phyloP scores from a whole-genome alignment of 371 early-diverging fungal genomes.

The Syncephalis plumigaleata region DNA sequence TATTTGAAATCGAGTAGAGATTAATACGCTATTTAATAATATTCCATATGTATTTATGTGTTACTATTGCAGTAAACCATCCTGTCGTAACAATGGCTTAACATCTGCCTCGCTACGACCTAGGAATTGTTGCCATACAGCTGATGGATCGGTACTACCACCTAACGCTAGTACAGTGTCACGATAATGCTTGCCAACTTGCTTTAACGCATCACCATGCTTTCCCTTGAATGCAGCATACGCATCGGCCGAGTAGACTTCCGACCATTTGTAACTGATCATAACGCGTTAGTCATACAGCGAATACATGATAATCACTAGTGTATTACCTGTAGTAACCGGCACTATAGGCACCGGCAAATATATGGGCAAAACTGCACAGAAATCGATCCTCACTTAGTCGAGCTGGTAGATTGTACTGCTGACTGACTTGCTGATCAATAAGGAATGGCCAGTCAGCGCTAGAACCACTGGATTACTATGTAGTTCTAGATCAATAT shows the following conservation, averaged over 20 bases:
- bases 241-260: constrained; percentile 47
- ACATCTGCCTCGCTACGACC: constrained; percentile 33
- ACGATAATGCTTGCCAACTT: constrained; percentile 33
- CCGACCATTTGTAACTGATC: constrained; percentile 42
- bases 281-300: not conserved
- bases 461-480: constrained; percentile 10
- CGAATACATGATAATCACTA: not conserved
- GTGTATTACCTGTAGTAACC: constrained; percentile 44
- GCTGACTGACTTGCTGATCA: constrained; percentile 29
- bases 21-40: no score
- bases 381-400: constrained; percentile 35
- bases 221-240: constrained; percentile 46
- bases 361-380: constrained; percentile 43
- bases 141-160: constrained; percentile 34
- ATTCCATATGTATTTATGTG: no score
- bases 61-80: constrained; percentile 15
- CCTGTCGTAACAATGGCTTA: constrained; percentile 33
- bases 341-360: constrained; percentile 41
- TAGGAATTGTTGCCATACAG: constrained; percentile 37
- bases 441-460: constrained; percentile 23
- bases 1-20: no score
- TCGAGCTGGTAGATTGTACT: constrained; percentile 25
- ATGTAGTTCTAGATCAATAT: constrained; percentile 34
- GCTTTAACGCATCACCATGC: constrained; percentile 4
- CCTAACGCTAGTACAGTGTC: constrained; percentile 44